Conservation (phyloP, 2,329 filamentous ascomycete genomes). For the Dendrostoma leiphaemia region DNA sequence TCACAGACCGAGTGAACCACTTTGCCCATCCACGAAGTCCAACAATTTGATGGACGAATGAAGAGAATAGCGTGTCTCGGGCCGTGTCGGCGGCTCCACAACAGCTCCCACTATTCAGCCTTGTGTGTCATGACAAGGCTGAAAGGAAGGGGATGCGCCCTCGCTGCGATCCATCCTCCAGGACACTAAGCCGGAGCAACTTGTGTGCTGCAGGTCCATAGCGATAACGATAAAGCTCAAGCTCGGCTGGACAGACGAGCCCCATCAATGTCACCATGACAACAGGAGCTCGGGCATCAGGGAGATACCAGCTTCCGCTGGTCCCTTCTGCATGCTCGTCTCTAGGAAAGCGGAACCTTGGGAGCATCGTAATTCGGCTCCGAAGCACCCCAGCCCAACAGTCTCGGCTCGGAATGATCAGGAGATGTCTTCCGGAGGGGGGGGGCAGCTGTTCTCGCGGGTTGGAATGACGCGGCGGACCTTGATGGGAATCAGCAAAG, state of each 20-base stretch:
- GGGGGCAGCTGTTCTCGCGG: too few relatives aligned
- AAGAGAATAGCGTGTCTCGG: too few relatives aligned
- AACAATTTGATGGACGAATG: too few relatives aligned
- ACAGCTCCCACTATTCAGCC: conserved; percentile 1
- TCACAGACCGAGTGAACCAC: too few relatives aligned
- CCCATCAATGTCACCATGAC: background rate
- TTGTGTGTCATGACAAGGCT: background rate
- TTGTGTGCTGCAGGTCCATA: conserved; percentile 9
- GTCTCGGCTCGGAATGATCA: too few relatives aligned
- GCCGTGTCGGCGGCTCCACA: background rate
- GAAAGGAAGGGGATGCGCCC: background rate
- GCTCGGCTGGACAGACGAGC: conserved; percentile 4
- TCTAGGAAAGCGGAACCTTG: background rate
- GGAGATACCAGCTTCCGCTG: background rate
- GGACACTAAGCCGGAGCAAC: background rate
- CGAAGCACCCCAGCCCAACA: too few relatives aligned
- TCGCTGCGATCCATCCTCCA: background rate
- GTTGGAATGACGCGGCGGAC: background rate
- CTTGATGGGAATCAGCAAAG: background rate
- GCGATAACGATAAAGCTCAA: conserved; percentile 18
- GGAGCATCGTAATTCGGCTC: background rate
- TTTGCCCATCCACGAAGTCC: too few relatives aligned
- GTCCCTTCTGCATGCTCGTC: background rate
- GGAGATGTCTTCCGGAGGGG: too few relatives aligned
- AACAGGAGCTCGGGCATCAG: background rate